These are phyloP conservation scores for Myrica gale DNA, from an alignment of 306 rosid species.

Conservation along the genomic window DNA sequence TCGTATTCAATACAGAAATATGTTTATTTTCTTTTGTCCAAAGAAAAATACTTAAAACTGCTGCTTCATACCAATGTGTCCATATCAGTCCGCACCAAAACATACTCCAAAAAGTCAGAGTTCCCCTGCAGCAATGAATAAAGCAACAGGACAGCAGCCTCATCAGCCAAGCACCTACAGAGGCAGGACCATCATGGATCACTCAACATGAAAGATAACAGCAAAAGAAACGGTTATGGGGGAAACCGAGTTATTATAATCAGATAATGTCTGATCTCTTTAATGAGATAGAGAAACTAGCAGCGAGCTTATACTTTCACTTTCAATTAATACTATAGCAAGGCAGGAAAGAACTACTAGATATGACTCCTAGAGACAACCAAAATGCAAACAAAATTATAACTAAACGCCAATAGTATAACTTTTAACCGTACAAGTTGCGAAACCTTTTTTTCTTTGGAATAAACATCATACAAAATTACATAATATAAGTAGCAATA, in stretches of 20 bases:
- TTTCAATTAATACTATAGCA: neutral
- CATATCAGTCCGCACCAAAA: conserved; percentile 96
- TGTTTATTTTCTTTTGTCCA: conserved; percentile 12
- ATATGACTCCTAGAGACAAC: neutral
- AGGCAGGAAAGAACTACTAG: neutral
- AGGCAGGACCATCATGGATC: conserved; percentile 22
- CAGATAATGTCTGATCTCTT: neutral
- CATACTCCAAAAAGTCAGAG: conserved; percentile 88
- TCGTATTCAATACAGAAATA: conserved; percentile 12
- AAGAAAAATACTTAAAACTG: conserved; percentile 28
- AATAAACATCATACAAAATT: neutral
- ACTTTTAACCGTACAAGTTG: neutral
- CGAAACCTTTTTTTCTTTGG: neutral
- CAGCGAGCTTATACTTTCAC: neutral
- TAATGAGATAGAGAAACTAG: neutral
- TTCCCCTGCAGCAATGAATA: conserved; percentile 95
- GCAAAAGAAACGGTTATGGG: neutral
- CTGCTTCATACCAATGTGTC: conserved; percentile 82
- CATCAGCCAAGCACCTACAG: conserved; percentile 86
- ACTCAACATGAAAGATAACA: neutral
- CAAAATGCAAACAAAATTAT: neutral
- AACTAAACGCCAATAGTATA: neutral
- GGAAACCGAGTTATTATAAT: conserved; percentile 2
- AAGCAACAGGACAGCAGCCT: conserved; percentile 86
- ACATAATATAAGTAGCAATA: neutral